Conservation (phyloP, 2,329 filamentous ascomycete species). For the Xylariomycetidae sp. region DNA sequence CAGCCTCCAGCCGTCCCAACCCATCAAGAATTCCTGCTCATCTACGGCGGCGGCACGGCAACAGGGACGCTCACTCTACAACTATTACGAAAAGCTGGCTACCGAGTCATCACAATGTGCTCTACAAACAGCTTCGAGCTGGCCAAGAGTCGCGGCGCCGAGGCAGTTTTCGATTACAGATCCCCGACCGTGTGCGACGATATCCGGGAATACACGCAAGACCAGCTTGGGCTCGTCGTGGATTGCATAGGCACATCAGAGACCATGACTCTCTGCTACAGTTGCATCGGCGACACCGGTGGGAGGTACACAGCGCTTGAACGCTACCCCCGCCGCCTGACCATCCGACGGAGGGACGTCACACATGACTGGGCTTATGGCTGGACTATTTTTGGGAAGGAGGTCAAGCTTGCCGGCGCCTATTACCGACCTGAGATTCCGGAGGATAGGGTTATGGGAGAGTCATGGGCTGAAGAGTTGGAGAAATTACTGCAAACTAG, state of each 20-base stretch:
- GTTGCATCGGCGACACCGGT: not conserved
- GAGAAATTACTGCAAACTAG: no score
- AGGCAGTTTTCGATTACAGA: slow-evolving; percentile 46
- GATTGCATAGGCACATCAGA: slow-evolving; percentile 42
- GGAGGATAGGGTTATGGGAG: no score
- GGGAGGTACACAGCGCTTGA: not conserved
- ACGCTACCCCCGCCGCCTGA: no score
- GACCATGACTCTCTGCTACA: slow-evolving; percentile 33
- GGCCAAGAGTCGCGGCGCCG: slow-evolving; percentile 38
- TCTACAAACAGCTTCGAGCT: slow-evolving; percentile 4
- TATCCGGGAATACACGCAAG: slow-evolving; percentile 40
- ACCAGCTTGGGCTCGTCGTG: slow-evolving; percentile 38
- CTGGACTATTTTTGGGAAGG: slow-evolving; percentile 5
- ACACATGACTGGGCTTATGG: no score
- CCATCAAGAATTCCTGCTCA: slow-evolving; percentile 17
- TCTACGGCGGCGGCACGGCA: slow-evolving; percentile 10
- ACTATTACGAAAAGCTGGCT: slow-evolving; percentile 4
- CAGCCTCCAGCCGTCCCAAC: slow-evolving; percentile 1
- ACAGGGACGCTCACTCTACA: slow-evolving; percentile 9
- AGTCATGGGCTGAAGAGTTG: no score
- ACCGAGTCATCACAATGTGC: slow-evolving; percentile 4
- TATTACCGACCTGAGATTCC: no score
- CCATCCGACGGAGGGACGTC: no score
- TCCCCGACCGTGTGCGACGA: slow-evolving; percentile 36
- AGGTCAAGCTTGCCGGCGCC: slow-evolving; percentile 1